Conservation (phyloP, 192 early-diverging fungal species). For the Entomortierella beljakovae region DNA sequence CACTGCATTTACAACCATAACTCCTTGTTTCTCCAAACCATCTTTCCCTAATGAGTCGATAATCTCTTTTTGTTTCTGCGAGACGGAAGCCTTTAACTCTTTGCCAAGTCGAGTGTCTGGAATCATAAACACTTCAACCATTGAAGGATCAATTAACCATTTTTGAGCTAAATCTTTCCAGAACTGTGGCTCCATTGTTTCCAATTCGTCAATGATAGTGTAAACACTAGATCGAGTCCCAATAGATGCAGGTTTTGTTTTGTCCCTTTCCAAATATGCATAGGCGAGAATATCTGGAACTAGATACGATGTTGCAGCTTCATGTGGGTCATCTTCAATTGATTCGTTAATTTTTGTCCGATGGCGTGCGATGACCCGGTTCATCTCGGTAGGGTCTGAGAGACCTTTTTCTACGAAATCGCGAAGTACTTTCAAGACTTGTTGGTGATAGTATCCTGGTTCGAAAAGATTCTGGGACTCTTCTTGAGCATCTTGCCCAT, state of each 20-base stretch:
- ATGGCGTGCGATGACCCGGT: conserved; percentile 54
- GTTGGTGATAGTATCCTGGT: conserved; percentile 66
- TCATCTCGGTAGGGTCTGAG: conserved; percentile 51
- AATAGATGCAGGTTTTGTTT: conserved; percentile 56
- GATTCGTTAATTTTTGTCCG: conserved; percentile 58
- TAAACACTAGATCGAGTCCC: conserved; percentile 69
- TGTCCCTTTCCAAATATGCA: conserved; percentile 61
- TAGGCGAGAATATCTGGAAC: conserved; percentile 69
- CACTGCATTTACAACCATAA: conserved; percentile 34
- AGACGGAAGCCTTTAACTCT: conserved; percentile 56
- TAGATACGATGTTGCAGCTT: conserved; percentile 61
- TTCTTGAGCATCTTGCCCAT: conserved; percentile 11
- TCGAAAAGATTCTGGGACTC: conserved; percentile 65
- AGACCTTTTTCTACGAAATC: conserved; percentile 58
- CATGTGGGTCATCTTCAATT: conserved; percentile 72
- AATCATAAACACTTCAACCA: conserved; percentile 67
- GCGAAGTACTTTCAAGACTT: conserved; percentile 69
- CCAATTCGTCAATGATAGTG: conserved; percentile 65
- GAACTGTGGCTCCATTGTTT: conserved; percentile 58
- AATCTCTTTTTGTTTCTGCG: conserved; percentile 50
- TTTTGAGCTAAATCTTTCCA: conserved; percentile 65
- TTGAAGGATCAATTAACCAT: conserved; percentile 68
- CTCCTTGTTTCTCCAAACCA: conserved; percentile 61
- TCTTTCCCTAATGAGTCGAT: conserved; percentile 53
- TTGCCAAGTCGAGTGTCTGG: conserved; percentile 66